phyloP scores from a whole-genome alignment of 192 early-diverging fungal genomes.

The Backusella luteola region DNA sequence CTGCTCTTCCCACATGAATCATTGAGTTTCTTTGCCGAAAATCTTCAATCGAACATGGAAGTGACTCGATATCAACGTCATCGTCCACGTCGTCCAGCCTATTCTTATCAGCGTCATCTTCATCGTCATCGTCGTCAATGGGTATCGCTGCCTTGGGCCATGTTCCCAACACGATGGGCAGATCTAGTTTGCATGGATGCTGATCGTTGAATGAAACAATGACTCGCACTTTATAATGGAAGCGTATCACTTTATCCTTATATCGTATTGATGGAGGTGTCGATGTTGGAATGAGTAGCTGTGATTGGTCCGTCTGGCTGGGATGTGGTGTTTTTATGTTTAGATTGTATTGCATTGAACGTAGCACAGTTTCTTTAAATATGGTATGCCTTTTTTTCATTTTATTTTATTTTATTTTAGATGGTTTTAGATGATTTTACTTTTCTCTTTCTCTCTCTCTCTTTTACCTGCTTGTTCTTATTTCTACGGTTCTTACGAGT shows the following conservation, averaged over 20 bases:
- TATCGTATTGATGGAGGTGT: slow-evolving; percentile 28
- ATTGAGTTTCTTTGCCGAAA: not conserved
- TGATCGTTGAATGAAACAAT: not conserved
- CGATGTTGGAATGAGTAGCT: slow-evolving; percentile 31
- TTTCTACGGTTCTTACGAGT: slow-evolving; percentile 21
- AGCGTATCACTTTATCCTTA: slow-evolving; percentile 18
- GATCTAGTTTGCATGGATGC: slow-evolving; percentile 14
- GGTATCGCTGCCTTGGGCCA: slow-evolving; percentile 35
- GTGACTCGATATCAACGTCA: slow-evolving; percentile 14
- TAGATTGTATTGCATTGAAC: slow-evolving; percentile 15
- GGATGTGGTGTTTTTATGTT: slow-evolving; percentile 3
- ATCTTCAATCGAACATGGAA: not conserved
- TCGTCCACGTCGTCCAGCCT: not conserved
- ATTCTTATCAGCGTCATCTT: not conserved
- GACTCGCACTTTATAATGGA: slow-evolving; percentile 32
- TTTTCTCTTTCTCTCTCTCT: not conserved
- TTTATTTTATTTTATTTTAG: not conserved
- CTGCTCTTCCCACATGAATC: slow-evolving; percentile 17
- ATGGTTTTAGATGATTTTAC: not conserved
- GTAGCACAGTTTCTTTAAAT: slow-evolving; percentile 10
- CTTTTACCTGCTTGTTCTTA: slow-evolving; percentile 29
- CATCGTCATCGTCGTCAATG: slow-evolving; percentile 41
- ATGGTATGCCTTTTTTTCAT: slow-evolving; percentile 7
- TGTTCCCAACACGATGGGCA: slow-evolving; percentile 39
- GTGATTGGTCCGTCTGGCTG: slow-evolving; percentile 17